Evolutionary conservation across 345 rosid genomes (phyloP).

Genomic region (Raphanus sativus): DNA sequence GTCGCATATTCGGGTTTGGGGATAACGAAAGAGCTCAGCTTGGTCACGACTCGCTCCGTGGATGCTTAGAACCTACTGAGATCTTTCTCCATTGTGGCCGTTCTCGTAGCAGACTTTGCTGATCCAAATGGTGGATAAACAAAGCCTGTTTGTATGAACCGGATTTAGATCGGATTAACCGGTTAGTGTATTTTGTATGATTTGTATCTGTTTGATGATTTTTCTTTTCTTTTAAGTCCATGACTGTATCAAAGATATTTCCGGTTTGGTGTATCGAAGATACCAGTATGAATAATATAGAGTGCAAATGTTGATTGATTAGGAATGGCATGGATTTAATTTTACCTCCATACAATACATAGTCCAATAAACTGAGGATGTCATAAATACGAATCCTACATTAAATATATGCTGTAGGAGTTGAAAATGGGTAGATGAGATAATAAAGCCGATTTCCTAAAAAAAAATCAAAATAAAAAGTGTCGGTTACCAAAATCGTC

Average conservation of each 20-base stretch:
- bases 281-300: not conserved
- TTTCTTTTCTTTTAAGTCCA: not conserved
- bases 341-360: not conserved
- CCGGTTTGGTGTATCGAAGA: not conserved
- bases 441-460: not conserved
- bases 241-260: constrained; percentile 5
- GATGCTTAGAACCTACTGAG: constrained; percentile 79
- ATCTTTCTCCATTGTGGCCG: constrained; percentile 60
- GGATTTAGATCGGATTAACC: not conserved
- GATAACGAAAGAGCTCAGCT: constrained; percentile 94
- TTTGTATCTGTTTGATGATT: constrained; percentile 4
- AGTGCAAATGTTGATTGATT: not conserved
- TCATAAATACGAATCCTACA: not conserved
- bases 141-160: constrained; percentile 31
- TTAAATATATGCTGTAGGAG: too few relatives aligned
- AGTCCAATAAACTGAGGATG: not conserved
- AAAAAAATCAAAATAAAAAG: not conserved
- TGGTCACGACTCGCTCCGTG: constrained; percentile 75
- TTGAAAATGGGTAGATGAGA: too few relatives aligned
- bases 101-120: constrained; percentile 37
- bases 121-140: not conserved
- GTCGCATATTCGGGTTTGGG: constrained; percentile 83
- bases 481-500: not conserved
- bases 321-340: not conserved
- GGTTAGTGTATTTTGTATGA: constrained; percentile 18